Percentiles rank a stretch among this genome's conserved stretches.
phyloP scores from a whole-genome alignment of 163 green algal species.

The Scenedesmus sp. region DNA sequence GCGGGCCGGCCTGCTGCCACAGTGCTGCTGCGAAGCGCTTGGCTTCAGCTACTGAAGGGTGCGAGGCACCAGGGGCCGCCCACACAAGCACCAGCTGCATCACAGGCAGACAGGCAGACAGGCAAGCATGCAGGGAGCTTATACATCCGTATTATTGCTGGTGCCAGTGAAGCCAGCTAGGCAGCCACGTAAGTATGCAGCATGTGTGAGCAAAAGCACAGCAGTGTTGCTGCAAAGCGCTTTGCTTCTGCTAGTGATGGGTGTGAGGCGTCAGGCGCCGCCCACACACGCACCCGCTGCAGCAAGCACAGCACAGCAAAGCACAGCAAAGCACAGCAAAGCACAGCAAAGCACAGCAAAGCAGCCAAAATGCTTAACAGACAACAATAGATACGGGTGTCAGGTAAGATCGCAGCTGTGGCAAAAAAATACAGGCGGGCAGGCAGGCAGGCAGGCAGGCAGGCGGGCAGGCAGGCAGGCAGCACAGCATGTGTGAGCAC shows the following conservation, averaged over 20 bases:
- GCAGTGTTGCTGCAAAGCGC: constrained; percentile 12
- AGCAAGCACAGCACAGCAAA: background rate
- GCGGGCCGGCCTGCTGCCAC: background rate
- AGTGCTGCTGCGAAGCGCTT: constrained; percentile 26
- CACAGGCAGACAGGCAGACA: background rate
- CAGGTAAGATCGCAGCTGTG: too few relatives aligned
- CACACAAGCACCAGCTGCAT: constrained; percentile 46
- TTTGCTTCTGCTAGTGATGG: constrained; percentile 1
- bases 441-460: background rate
- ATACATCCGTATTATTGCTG: too few relatives aligned
- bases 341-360: too few relatives aligned
- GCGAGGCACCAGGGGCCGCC: background rate
- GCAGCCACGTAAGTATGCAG: too few relatives aligned
- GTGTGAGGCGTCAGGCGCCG: constrained; percentile 1
- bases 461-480: background rate
- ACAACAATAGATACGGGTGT: too few relatives aligned
- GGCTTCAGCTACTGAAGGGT: constrained; percentile 17
- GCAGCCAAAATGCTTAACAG: too few relatives aligned
- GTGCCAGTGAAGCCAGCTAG: too few relatives aligned
- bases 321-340: too few relatives aligned
- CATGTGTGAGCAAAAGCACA: too few relatives aligned
- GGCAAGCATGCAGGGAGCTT: background rate
- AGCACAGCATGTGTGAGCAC: background rate
- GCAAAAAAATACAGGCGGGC: background rate
- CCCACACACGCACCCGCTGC: constrained; percentile 46